Evolutionary conservation across 1,284 basidiomycete species (phyloP), one percentile per base, ranked within the genome.

Genomic region (Schizopora paradoxa): DNA sequence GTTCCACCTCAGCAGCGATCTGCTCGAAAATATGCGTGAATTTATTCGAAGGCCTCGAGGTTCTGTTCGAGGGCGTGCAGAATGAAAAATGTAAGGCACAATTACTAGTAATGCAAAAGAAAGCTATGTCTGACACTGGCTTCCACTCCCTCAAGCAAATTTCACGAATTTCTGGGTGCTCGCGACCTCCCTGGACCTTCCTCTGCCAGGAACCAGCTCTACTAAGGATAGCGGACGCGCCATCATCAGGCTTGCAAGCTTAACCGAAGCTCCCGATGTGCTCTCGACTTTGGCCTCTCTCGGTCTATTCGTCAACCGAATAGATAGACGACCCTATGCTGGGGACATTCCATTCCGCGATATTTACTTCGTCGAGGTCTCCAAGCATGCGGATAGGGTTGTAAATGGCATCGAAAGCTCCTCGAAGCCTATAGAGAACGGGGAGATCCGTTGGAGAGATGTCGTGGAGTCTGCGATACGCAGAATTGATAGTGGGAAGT

Each of bases 161-260:
- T 74, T 66, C 42, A 86, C 82, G 4, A 74, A 79, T 14, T 85
- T 86, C 61, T 80, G 73, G 53, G 61, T 82, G 38, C 47, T 83
- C 47, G 62, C 72, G 3, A 60, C 61, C 19, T 63, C 65, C 6
- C 52, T 51, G 29, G 55, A 66, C n/a, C 52, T 49, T 27, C 50
- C 47, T 19, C 49, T 66, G 8, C 63, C 65, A 0, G 52, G 29
- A 7, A 2, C 22, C 7, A 34, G 33, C 3, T 21, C 29, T 11
- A 8, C 35, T 11, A 10, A 40, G 10, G 35, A 40, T 4, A 28
- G 43, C 16, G 22, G 41, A 33, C 35, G 49, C 3, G 34, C 41
- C 7, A 45, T 22, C 13, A 14, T 18, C 14, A 7, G 25, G 39
- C 7, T 14, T 27, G 8, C 48, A 4, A 4, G 50, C 32, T 48